Base-by-base conservation (phyloP, 148 eudicot species). In the Pouteria glomerata region DNA sequence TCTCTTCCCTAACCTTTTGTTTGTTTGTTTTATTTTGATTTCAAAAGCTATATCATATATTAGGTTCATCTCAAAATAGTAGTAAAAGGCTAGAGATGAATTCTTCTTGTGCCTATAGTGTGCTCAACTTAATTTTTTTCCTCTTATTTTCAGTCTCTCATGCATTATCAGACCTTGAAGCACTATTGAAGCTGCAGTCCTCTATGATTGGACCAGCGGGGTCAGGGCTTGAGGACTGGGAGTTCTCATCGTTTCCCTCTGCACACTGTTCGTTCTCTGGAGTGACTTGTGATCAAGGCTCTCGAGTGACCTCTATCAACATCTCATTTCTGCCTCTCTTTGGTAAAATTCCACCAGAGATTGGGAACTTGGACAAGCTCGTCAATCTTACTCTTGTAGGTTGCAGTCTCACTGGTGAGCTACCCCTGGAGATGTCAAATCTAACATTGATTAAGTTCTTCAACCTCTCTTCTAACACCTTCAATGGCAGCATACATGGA, bases 251-350 rank as follows among this genome's bases (percentile, higher is more conserved):
- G 11, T 63, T 58, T 4, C 29, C 62, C 0, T 55, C 76, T 0
- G 30, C 74, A 0, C 90, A 92, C 84, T 92, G 97, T 47, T 75
- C 77, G 11, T 92, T 89, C 77, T 66, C 84, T 35, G 97, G 97
- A 7, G 81, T 92, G 31, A 66, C 78, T 0, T 92, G 97, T 77
- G 79, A 87, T 77, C 79, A 37, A 0, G 71, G 48, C 59, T 66
- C 34, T 15, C 82, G 85, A 0, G 97, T 92, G 0, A 76, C 75
- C 0, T 65, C 86, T 0, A 61, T 92, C 10, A 80, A 80, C 41
- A 18, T 92, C 63, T 72, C 84, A 1, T 34, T 35, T 14, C 27
- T 71, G 3, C 79, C 76, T 0, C 82, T 87, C 13, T 75, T 56
- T 35, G 97, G 95, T 0, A 72, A 69, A 1, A 8, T 92, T 2